phyloP scores from a whole-genome alignment of 768 basidiomycete genomes.

The Punctularia strigosozonata region DNA sequence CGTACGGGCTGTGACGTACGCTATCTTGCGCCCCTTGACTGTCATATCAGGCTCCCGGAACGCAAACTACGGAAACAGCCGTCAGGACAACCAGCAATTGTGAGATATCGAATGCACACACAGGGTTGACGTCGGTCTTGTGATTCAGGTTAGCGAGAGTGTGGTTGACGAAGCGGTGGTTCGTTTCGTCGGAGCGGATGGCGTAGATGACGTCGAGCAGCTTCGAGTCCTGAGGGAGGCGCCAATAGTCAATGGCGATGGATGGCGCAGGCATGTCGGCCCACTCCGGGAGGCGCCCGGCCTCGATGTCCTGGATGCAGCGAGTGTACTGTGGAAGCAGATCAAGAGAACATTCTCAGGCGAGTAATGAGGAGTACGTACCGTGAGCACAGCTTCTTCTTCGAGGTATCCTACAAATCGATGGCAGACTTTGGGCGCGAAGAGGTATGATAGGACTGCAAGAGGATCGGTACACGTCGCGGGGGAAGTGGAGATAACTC shows the following conservation, averaged over 20 bases:
- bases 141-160: constrained; percentile 79
- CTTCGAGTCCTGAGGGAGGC: constrained; percentile 57
- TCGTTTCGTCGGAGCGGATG: constrained; percentile 86
- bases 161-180: constrained; percentile 94
- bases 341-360: constrained; percentile 6
- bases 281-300: constrained; percentile 76
- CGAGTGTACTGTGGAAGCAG: constrained; percentile 45
- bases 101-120: no score
- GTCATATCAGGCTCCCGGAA: constrained; percentile 82
- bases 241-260: constrained; percentile 96
- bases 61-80: no score
- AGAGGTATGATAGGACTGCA: constrained; percentile 63
- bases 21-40: constrained; percentile 64
- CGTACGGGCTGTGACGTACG: constrained; percentile 31
- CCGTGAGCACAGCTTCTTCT: constrained; percentile 94
- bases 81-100: no score
- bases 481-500: constrained; percentile 14
- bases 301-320: constrained; percentile 75
- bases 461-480: not conserved
- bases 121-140: constrained; percentile 77
- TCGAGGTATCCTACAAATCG: constrained; percentile 90
- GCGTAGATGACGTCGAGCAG: constrained; percentile 85
- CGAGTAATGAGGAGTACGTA: constrained; percentile 24
- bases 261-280: constrained; percentile 61
- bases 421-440: constrained; percentile 69